Percentiles rank a stretch among this genome's conserved stretches.
Conservation (phyloP, 257 asterid species). For the Mentha longifolia region DNA sequence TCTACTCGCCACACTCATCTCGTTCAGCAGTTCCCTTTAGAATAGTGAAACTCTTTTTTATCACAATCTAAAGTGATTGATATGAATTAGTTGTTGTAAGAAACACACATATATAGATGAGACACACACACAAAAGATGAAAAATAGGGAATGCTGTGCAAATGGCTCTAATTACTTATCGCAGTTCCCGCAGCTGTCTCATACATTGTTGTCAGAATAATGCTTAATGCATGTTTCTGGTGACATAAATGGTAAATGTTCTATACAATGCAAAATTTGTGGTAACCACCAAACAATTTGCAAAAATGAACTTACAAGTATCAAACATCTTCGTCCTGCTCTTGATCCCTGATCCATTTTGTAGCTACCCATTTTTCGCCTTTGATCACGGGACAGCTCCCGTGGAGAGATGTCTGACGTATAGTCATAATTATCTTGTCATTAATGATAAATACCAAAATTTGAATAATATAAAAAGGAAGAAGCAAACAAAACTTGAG, state of each 20-base stretch:
- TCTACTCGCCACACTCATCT: no score
- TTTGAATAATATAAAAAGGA: background rate
- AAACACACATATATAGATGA: no score
- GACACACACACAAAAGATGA: background rate
- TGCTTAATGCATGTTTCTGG: background rate
- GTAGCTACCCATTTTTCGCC: slow-evolving; percentile 99
- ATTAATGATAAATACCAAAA: background rate
- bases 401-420: slow-evolving; percentile 81
- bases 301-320: slow-evolving; percentile 32
- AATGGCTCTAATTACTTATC: background rate
- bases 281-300: background rate
- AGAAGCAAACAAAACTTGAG: slow-evolving; percentile 13
- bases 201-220: background rate
- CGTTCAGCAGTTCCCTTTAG: no score
- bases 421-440: slow-evolving; percentile 11
- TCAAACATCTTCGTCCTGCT: slow-evolving; percentile 42
- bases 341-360: slow-evolving; percentile 90
- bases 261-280: slow-evolving; percentile 43
- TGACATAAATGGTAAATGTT: slow-evolving; percentile 6
- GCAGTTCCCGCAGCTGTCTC: background rate
- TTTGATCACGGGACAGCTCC: slow-evolving; percentile 90
- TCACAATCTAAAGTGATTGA: no score
- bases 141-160: background rate
- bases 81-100: no score
- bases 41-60: no score